Base-by-base conservation (phyloP, 352 stramenopile species). In the Globisporangium cystogenes region DNA sequence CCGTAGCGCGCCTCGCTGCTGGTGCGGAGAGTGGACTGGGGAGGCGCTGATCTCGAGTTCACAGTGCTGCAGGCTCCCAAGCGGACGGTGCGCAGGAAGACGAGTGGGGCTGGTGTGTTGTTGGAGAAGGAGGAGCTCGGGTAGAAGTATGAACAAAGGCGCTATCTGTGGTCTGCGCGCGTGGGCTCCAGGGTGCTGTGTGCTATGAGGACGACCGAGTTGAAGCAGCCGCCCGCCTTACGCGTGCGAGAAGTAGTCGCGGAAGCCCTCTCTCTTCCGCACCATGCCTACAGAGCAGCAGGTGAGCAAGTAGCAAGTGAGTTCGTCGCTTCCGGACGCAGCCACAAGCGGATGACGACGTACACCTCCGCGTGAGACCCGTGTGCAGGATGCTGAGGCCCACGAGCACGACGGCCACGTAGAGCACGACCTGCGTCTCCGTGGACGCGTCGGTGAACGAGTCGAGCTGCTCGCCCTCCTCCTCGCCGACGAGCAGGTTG, bases 401-500 rank as follows among this genome's bases (percentile, higher is more conserved):
- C n/a, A 95, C 51, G 48, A 91, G 62, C 35, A 60, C 51, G 33
- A 72, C 63, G 0, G 75, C 65, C 42, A 48, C 53, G 14, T 62
- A 75, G 41, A 95, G 66, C 20, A 83, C 82, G 29, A 68, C 51
- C 29, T 82, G 76, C 26, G 80, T 93, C n/a, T 70, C 68, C 0
- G 67, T 66, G 23, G 76, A 87, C 8, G 69, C 72, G 31, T 89
- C 70, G 1, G 54, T 72, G 46, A 90, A 70, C 39, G 68, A 77
- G 3, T 55, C 65, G 18, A 90, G 55, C 39, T 61, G 58, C 16
- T 70, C 60, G 16, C 77, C 75, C 2, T 64, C 62, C 52, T 90
- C 72, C 50, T 90, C 37, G 15, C 67, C 70, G 18, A 93, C 76
- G 1, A 94, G 60, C 37, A 96, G 59, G 56, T 93, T 83, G 65